phyloP scores from a whole-genome alignment of 2,329 filamentous ascomycete species.

The Dactylellina haptotyla region DNA sequence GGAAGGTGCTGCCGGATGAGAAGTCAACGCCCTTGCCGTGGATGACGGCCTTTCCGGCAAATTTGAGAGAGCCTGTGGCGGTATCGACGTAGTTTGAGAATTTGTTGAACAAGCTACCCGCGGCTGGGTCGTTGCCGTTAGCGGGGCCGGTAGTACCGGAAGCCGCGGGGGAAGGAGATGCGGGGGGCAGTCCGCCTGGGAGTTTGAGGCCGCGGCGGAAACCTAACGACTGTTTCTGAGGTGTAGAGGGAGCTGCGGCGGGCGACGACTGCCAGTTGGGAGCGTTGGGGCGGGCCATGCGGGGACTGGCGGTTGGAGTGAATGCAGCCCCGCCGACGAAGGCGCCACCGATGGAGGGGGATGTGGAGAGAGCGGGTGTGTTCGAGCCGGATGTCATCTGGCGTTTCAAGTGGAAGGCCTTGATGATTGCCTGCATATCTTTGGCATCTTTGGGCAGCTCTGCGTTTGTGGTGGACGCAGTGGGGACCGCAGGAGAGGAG shows the following conservation, averaged over 20 bases:
- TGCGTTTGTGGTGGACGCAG: slow-evolving; percentile 36
- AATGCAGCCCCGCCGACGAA: slow-evolving; percentile 62
- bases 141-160: slow-evolving; percentile 48
- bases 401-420: slow-evolving; percentile 74
- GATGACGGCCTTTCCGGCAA: slow-evolving; percentile 90
- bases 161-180: slow-evolving; percentile 44
- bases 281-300: slow-evolving; percentile 60
- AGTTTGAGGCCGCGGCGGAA: slow-evolving; percentile 65
- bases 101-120: slow-evolving; percentile 70
- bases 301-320: slow-evolving; percentile 63
- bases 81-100: slow-evolving; percentile 87
- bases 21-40: slow-evolving; percentile 92
- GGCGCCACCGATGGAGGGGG: slow-evolving; percentile 48
- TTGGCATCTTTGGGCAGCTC: slow-evolving; percentile 60
- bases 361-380: slow-evolving; percentile 60
- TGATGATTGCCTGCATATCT: slow-evolving; percentile 76
- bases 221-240: slow-evolving; percentile 62
- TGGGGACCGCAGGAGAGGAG: slow-evolving; percentile 65
- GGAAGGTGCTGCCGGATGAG: slow-evolving; percentile 86
- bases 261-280: slow-evolving; percentile 65
- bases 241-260: slow-evolving; percentile 61
- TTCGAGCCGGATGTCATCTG: slow-evolving; percentile 65
- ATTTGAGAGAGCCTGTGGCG: slow-evolving; percentile 88
- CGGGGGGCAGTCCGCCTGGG: slow-evolving; percentile 56
- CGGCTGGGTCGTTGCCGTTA: slow-evolving; percentile 50